Base-by-base conservation (phyloP, 768 basidiomycete genomes). In the Macrolepiota dolichaula region DNA sequence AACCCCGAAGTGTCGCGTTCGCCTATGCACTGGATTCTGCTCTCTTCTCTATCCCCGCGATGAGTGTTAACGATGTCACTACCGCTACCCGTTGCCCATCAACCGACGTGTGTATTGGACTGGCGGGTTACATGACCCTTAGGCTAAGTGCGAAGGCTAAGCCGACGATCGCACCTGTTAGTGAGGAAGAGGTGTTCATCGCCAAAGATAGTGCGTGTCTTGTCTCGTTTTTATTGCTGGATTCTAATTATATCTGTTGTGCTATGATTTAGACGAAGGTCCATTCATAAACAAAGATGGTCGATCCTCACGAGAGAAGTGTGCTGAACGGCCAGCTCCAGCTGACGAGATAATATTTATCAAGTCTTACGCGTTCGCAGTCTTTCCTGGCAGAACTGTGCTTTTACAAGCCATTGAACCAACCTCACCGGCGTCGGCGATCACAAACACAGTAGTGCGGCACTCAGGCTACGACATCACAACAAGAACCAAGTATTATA, bases 301-400 rank as follows among this genome's bases (percentile, higher is more conserved):
- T 0, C 86, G 81, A 64, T 70, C 78, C 7, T 79, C 83, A 0
- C 77, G 83, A 38, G 65, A 74, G 1, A 66, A 73, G 9, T 76
- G 77, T 17, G 81, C 95, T 15, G 83, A 84, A 62, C 94, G 92
- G 89, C 84, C 87, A 1, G 81, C 83, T n/a, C 80, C 87, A 51
- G 92, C 92, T 24, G 93, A 96, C 67, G 94, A 96, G 63, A 79
- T 89, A 91, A 92, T 85, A 3, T 87, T 85, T 58, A 77, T 91
- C 55, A 85, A 85, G 64, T 92, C 93, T 0, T 95, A 94, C 65
- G 75, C 94, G 15, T 81, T 92, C 65, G 84, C 91, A 7, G 77
- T 91, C 25, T 78, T 94, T 10, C 91, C 92, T 3, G 77, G 88
- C 0, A 88, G 88, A 1, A 80, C 86, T 1, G 81, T 89, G 3